Evolutionary conservation across 2,329 filamentous ascomycete genomes (phyloP).

Genomic region (Xylaria digitata): DNA sequence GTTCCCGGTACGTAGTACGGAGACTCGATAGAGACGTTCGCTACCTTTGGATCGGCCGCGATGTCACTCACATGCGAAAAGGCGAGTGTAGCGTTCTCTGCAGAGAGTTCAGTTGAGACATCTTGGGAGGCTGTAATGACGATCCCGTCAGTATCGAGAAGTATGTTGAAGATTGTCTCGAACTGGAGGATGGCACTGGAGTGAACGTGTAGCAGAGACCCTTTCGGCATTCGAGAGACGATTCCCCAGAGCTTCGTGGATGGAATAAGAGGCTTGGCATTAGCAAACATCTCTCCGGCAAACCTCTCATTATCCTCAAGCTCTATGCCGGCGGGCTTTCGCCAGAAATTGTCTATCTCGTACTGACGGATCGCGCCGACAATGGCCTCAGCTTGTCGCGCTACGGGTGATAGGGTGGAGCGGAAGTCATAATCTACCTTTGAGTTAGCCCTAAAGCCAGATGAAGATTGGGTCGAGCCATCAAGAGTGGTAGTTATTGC

Average conservation of each 20-base stretch:
- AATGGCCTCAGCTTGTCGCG: conserved; percentile 32
- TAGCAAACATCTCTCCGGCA: conserved; percentile 36
- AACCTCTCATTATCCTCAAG: conserved; percentile 33
- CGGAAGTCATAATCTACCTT: conserved; percentile 29
- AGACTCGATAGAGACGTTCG: conserved; percentile 28
- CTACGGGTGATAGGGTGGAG: conserved; percentile 28
- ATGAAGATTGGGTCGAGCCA: conserved; percentile 4
- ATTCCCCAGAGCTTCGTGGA: conserved; percentile 36
- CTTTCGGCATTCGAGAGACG: conserved; percentile 39
- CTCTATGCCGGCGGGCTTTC: conserved; percentile 15
- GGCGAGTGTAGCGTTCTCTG: conserved; percentile 27
- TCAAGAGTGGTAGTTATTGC: conserved; percentile 4
- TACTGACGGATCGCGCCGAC: conserved; percentile 36
- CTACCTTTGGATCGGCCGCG: conserved; percentile 19
- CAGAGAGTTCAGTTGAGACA: conserved; percentile 18
- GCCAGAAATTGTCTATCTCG: conserved; percentile 34
- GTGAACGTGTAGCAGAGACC: conserved; percentile 36
- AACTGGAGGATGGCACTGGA: conserved; percentile 32
- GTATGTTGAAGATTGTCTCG: conserved; percentile 30
- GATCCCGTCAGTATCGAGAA: conserved; percentile 33
- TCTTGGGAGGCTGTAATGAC: conserved; percentile 30
- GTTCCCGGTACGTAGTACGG: conserved; percentile 33
- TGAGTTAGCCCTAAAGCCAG: conserved; percentile 5
- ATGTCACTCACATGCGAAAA: conserved; percentile 33
- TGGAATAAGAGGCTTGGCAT: conserved; percentile 32